Evolutionary conservation across 495 filamentous ascomycete genomes (phyloP).

Genomic region (Bacidia gigantensis): DNA sequence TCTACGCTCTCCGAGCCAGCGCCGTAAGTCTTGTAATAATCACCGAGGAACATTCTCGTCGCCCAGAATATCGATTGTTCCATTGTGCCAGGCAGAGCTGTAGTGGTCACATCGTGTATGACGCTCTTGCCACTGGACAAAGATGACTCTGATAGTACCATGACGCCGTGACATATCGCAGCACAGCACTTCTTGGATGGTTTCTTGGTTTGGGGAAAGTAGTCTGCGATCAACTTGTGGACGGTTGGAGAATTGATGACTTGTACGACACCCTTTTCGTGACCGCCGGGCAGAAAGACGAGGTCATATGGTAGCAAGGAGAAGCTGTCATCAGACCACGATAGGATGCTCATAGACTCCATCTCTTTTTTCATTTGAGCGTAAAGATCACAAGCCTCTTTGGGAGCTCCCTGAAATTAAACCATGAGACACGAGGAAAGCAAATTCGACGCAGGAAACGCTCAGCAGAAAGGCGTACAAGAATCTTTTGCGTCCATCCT

Average conservation of each 20-base stretch:
- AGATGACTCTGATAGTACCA: conserved; percentile 34
- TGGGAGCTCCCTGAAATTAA: conserved; percentile 31
- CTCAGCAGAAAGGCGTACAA: conserved; percentile 24
- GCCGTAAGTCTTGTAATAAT: conserved; percentile 46
- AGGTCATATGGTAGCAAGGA: conserved; percentile 33
- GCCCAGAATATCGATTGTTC: conserved; percentile 37
- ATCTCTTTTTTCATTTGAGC: conserved; percentile 29
- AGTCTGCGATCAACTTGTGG: conserved; percentile 32
- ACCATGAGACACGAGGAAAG: neutral
- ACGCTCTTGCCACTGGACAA: conserved; percentile 31
- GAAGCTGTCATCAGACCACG: conserved; percentile 36
- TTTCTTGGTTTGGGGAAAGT: conserved; percentile 35
- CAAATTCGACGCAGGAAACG: neutral
- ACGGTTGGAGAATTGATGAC: conserved; percentile 37
- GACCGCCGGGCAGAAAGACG: conserved; percentile 39
- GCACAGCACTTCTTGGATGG: conserved; percentile 31
- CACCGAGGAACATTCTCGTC: conserved; percentile 36
- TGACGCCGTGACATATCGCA: conserved; percentile 42
- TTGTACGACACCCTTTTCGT: conserved; percentile 39
- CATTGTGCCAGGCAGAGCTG: conserved; percentile 36
- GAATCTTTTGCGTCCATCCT: conserved; percentile 38
- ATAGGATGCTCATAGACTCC: conserved; percentile 29
- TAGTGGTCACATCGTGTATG: conserved; percentile 34
- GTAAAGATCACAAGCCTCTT: conserved; percentile 28
- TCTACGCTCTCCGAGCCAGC: conserved; percentile 37